A percentile compares a stretch with the other conserved stretches of the same genome.
Evolutionary conservation across 257 asterid genomes (phyloP).

Genomic region (Eucommia ulmoides): DNA sequence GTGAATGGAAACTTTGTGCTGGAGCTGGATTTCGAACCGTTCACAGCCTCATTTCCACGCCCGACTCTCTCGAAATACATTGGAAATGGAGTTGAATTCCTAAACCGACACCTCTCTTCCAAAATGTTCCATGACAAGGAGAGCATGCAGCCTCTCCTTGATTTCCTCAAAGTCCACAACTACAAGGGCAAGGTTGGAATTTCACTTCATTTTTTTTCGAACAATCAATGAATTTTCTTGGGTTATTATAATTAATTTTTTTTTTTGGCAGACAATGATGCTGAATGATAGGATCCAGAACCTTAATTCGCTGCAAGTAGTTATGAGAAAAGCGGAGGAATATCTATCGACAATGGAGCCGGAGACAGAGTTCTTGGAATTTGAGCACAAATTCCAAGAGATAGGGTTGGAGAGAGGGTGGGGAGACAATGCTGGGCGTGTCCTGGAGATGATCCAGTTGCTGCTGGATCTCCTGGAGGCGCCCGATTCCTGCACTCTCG

Average conservation of each 20-base stretch:
- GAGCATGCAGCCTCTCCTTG: constrained; percentile 89
- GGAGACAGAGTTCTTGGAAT: constrained; percentile 40
- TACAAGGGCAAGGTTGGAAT: constrained; percentile 71
- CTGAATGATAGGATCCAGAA: constrained; percentile 57
- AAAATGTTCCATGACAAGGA: constrained; percentile 94
- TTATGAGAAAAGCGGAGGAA: constrained; percentile 89
- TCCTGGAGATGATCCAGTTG: constrained; percentile 74
- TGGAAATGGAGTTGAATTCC: constrained; percentile 97
- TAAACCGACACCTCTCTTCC: constrained; percentile 90
- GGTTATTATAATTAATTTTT: background rate
- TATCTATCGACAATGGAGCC: constrained; percentile 60
- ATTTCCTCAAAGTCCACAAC: constrained; percentile 64
- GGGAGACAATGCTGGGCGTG: constrained; percentile 78
- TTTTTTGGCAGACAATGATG: constrained; percentile 55
- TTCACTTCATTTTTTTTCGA: background rate
- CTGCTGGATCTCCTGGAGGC: constrained; percentile 89
- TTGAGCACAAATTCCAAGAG: constrained; percentile 74
- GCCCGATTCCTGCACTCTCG: constrained; percentile 84
- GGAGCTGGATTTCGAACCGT: constrained; percentile 93
- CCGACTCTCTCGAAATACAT: constrained; percentile 91
- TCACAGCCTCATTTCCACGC: constrained; percentile 76
- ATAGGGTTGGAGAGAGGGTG: constrained; percentile 96
- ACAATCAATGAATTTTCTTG: background rate
- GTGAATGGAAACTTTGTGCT: constrained; percentile 67
- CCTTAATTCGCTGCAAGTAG: constrained; percentile 52